These are phyloP conservation scores for Pseudonitzschia pungens DNA, from an alignment of 108 stramenopile species.

Conservation along the genomic window DNA sequence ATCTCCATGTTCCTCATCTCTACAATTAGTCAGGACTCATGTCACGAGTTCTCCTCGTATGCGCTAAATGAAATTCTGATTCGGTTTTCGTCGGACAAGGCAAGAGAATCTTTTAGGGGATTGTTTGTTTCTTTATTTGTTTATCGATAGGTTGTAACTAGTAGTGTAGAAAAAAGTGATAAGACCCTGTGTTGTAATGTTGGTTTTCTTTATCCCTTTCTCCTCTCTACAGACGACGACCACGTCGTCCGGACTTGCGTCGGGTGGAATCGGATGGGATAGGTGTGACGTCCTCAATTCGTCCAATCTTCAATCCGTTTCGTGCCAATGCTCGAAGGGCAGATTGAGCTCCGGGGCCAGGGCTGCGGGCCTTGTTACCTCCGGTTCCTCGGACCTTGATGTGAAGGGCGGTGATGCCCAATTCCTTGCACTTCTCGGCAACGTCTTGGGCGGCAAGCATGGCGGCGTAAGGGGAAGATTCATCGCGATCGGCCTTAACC, in stretches of 20 bases:
- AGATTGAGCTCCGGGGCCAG: conserved; percentile 99
- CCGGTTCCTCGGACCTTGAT: conserved; percentile 99
- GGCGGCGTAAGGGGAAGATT: conserved; percentile 99
- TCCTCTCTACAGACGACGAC: conserved; percentile 94
- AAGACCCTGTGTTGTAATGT: not conserved
- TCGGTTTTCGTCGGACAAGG: too few species aligned
- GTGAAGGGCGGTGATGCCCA: conserved; percentile 99
- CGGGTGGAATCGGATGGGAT: conserved; percentile 99
- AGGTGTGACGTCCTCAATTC: conserved; percentile 99
- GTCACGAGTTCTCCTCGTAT: too few species aligned
- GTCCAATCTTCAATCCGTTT: conserved; percentile 99
- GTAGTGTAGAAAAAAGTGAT: not conserved
- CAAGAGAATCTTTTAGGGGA: too few species aligned
- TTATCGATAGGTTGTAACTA: not conserved
- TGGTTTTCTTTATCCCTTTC: conserved; percentile 6
- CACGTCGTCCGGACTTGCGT: conserved; percentile 98
- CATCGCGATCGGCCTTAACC: conserved; percentile 99
- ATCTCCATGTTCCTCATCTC: too few species aligned
- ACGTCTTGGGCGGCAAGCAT: conserved; percentile 99
- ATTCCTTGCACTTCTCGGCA: conserved; percentile 92
- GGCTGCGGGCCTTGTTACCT: conserved; percentile 94
- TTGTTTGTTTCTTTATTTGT: too few species aligned
- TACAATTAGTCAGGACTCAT: too few species aligned
- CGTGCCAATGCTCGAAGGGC: conserved; percentile 97
- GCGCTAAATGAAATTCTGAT: too few species aligned